phyloP scores from a whole-genome alignment of 192 early-diverging fungal genomes.

The Phlyctochytrium bullatum region DNA sequence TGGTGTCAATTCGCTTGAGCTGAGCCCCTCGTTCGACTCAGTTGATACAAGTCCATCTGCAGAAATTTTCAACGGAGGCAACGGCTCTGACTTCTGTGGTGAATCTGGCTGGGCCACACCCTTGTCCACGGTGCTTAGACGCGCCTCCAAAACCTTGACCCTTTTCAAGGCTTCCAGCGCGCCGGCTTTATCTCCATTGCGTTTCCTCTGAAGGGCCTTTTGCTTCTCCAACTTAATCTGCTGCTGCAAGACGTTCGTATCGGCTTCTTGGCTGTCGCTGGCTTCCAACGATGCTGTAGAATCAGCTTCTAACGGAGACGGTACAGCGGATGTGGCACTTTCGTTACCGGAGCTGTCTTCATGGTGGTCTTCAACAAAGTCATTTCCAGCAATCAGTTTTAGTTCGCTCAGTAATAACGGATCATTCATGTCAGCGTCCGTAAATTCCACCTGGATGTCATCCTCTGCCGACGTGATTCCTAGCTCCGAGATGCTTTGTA shows the following conservation, averaged over 20 bases:
- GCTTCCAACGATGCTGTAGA: constrained; percentile 19
- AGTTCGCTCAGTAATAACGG: constrained; percentile 63
- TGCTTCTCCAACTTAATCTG: constrained; percentile 51
- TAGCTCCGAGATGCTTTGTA: constrained; percentile 9
- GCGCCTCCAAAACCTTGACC: constrained; percentile 43
- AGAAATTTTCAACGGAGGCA: neutral
- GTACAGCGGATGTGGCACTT: constrained; percentile 1
- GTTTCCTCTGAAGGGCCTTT: constrained; percentile 44
- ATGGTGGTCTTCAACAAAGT: neutral
- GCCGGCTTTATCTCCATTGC: constrained; percentile 41
- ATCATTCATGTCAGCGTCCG: constrained; percentile 73
- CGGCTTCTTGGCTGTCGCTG: no score
- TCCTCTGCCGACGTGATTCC: constrained; percentile 33
- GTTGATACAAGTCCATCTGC: no score
- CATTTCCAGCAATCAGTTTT: constrained; percentile 19
- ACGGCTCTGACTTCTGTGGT: no score
- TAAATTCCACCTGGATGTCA: constrained; percentile 61
- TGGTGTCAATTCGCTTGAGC: constrained; percentile 12
- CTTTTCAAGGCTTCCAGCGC: constrained; percentile 42
- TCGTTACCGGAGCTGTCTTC: neutral
- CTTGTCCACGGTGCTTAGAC: neutral
- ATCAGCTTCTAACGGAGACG: constrained; percentile 2
- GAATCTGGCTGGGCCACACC: no score
- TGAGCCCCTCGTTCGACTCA: neutral
- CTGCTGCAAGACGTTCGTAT: constrained; percentile 33